Evolutionary conservation across 768 basidiomycete genomes (phyloP).

Genomic region (Termitomyces heimii): DNA sequence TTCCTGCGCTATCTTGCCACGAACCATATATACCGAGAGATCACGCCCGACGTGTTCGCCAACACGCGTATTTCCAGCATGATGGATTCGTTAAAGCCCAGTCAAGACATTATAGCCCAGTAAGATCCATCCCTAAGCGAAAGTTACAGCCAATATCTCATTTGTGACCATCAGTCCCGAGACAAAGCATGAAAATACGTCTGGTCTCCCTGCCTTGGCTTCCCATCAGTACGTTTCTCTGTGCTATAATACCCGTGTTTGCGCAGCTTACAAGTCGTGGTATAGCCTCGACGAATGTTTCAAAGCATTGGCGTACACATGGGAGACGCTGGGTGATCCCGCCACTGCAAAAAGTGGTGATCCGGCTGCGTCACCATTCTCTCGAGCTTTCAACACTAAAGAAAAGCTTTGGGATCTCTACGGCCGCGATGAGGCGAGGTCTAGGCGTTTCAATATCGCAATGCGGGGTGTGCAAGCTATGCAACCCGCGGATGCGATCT

Average conservation of each 20-base stretch:
- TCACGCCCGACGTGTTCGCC: conserved; percentile 23
- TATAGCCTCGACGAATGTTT: conserved; percentile 23
- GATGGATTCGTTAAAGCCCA: conserved; percentile 17
- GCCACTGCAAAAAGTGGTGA: conserved; percentile 17
- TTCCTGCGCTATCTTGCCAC: conserved; percentile 5
- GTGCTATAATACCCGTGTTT: too few species aligned
- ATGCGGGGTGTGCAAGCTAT: conserved; percentile 22
- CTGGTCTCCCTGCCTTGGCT: conserved; percentile 18
- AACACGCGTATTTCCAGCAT: conserved; percentile 26
- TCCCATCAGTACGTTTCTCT: conserved; percentile 5
- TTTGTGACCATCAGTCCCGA: background rate
- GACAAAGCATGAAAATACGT: conserved; percentile 9
- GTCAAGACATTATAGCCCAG: background rate
- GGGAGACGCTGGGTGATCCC: conserved; percentile 16
- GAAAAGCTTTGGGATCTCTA: conserved; percentile 20
- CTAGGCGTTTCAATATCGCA: conserved; percentile 22
- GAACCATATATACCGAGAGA: conserved; percentile 16
- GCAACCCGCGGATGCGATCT: conserved; percentile 16
- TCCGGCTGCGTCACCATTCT: conserved; percentile 18
- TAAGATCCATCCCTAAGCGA: background rate
- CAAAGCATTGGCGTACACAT: conserved; percentile 21
- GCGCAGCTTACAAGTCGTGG: too few species aligned
- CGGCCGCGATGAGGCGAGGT: conserved; percentile 11
- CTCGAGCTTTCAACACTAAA: conserved; percentile 16
- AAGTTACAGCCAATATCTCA: too few species aligned